Conservation (phyloP, 2,329 filamentous ascomycete genomes). For the Pyrenophora tritici-repentis region DNA sequence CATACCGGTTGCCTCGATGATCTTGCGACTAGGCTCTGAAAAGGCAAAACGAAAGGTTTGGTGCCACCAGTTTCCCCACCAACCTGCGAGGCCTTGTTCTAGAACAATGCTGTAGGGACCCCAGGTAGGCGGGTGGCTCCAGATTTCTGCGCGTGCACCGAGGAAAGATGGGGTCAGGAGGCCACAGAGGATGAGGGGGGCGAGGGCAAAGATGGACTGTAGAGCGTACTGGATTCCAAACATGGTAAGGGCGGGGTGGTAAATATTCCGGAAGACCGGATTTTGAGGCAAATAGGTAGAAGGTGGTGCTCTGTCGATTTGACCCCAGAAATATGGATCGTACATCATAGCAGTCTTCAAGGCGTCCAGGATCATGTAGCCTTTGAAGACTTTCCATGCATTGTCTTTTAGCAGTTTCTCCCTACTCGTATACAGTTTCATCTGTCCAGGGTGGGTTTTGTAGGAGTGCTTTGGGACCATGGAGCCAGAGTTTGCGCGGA, state of each 20-base stretch:
- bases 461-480: conserved; percentile 22
- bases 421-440: conserved; percentile 37
- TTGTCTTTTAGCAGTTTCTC: conserved; percentile 43
- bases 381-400: conserved; percentile 52
- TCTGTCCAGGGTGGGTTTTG: conserved; percentile 40
- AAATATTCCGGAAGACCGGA: conserved; percentile 56
- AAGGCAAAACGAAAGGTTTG: conserved; percentile 82
- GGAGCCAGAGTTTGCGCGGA: conserved; percentile 36
- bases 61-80: conserved; percentile 90
- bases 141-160: conserved; percentile 64
- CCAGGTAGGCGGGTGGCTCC: conserved; percentile 66
- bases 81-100: conserved; percentile 74
- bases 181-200: conserved; percentile 64
- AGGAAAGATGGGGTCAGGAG: conserved; percentile 63
- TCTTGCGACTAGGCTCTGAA: conserved; percentile 60
- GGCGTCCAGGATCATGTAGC: conserved; percentile 72
- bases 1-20: conserved; percentile 44
- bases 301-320: conserved; percentile 52
- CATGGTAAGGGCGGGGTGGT: conserved; percentile 63
- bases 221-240: conserved; percentile 65
- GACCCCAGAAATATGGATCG: conserved; percentile 76
- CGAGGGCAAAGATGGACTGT: conserved; percentile 62
- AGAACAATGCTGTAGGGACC: conserved; percentile 60
- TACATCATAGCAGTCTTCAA: conserved; percentile 70
- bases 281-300: conserved; percentile 54